phyloP scores from a whole-genome alignment of 1,139 yeast genomes.

The Pichia sp. region DNA sequence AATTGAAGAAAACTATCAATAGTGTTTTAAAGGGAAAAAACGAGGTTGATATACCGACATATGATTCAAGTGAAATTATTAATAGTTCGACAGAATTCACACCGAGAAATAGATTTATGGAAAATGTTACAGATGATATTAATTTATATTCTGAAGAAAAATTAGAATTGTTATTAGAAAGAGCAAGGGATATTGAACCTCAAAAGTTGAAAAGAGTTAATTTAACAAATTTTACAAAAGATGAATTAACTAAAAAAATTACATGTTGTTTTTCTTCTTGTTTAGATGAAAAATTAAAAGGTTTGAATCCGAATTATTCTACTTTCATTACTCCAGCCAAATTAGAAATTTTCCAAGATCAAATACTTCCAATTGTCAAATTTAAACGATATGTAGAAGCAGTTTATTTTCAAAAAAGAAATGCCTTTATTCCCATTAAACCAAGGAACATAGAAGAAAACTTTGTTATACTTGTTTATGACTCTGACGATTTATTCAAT shows the following conservation, averaged over 20 bases:
- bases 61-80: conserved; percentile 3
- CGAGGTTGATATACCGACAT: neutral
- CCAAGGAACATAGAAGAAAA: conserved; percentile 38
- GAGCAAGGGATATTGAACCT: conserved; percentile 17
- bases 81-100: conserved; percentile 4
- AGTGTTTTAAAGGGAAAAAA: neutral
- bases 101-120: neutral
- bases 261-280: conserved; percentile 29
- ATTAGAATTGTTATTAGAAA: conserved; percentile 19
- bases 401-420: conserved; percentile 39
- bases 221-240: conserved; percentile 41
- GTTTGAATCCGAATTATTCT: conserved; percentile 21
- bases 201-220: conserved; percentile 46
- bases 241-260: conserved; percentile 47
- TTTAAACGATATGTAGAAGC: conserved; percentile 32
- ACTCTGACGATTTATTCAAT: conserved; percentile 40
- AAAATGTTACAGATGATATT: conserved; percentile 5
- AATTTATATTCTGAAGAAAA: conserved; percentile 12
- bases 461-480: conserved; percentile 39
- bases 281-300: conserved; percentile 19
- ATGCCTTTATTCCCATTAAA: conserved; percentile 48
- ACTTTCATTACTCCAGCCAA: conserved; percentile 28
- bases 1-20: neutral
- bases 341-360: conserved; percentile 22
- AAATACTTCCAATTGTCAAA: conserved; percentile 28